Percentiles rank a stretch among this genome's conserved stretches.
These are phyloP conservation scores for Arabidopsis thaliana DNA, from an alignment of 345 rosid genomes.

Conservation along the genomic window TAIR10.1 NC_003071.7:13708001-13708500, in stretches of 20 bases:
- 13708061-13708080: too few relatives aligned
- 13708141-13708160: constrained; percentile 25
- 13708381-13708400: not conserved
- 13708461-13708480: too few relatives aligned
- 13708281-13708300: not conserved
- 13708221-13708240: constrained; percentile 24
- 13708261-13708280: not conserved
- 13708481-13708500: too few relatives aligned
- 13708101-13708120: constrained; percentile 20
- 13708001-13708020: too few relatives aligned
- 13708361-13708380: not conserved
- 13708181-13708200: constrained; percentile 7
- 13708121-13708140: constrained; percentile 19
- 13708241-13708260: not conserved
- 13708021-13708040: too few relatives aligned
- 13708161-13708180: constrained; percentile 27
- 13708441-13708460: too few relatives aligned
- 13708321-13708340: not conserved
- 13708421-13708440: too few relatives aligned
- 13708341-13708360: not conserved
- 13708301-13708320: not conserved
- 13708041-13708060: too few relatives aligned
- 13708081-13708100: not conserved
- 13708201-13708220: not conserved
- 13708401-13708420: too few relatives aligned